Percentiles rank a stretch among this genome's conserved stretches.
Evolutionary conservation across 1,284 basidiomycete genomes (phyloP).

Genomic region (Lentinus polychrous): DNA sequence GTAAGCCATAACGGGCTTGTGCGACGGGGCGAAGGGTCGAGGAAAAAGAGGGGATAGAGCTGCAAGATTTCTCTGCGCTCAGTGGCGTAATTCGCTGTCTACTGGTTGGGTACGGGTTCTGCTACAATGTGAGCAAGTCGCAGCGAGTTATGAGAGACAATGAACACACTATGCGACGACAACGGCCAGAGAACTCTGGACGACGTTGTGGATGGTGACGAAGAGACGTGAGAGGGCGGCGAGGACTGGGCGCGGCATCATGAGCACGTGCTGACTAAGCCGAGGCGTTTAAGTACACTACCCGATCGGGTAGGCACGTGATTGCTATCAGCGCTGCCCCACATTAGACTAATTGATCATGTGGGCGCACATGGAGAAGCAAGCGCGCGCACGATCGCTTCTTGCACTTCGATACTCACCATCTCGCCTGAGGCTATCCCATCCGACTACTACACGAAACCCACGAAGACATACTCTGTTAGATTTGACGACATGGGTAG

Average conservation of each 20-base stretch:
- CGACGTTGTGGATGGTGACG: conserved; percentile 17
- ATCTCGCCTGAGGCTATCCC: background rate
- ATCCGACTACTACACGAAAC: conserved; percentile 8
- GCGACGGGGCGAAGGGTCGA: conserved; percentile 17
- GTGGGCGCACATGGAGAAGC: background rate
- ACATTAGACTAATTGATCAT: too few relatives aligned
- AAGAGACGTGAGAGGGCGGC: conserved; percentile 11
- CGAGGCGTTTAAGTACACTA: too few relatives aligned
- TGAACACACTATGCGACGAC: background rate
- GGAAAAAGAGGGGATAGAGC: background rate
- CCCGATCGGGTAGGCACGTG: too few relatives aligned
- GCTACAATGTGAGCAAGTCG: conserved; percentile 1
- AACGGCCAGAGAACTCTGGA: conserved; percentile 7
- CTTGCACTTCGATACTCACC: background rate
- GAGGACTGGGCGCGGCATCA: background rate
- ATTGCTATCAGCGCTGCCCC: background rate
- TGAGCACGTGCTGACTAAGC: background rate
- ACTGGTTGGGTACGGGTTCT: background rate
- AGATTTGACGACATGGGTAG: conserved; percentile 20
- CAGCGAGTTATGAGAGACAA: background rate
- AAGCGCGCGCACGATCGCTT: background rate
- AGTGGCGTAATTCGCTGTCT: background rate
- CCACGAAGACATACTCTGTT: background rate
- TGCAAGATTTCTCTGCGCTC: background rate
- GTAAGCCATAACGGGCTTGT: conserved; percentile 36